Evolutionary conservation across 805 yeast genomes (phyloP).

Genomic region (Pichia deserticola): DNA sequence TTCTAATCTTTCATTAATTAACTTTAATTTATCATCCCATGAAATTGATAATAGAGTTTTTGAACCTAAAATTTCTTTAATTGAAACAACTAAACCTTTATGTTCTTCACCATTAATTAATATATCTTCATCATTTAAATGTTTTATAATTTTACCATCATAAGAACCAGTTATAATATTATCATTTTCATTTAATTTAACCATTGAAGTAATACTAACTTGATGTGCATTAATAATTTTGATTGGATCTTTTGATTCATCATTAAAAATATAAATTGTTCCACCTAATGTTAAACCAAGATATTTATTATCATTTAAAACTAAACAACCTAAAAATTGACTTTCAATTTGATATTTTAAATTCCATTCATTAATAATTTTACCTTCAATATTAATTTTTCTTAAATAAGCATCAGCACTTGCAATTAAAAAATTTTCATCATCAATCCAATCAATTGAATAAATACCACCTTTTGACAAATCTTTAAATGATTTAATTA

Average conservation of each 20-base stretch:
- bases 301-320: constrained; percentile 51
- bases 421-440: constrained; percentile 64
- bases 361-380: constrained; percentile 43
- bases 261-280: constrained; percentile 51
- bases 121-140: constrained; percentile 40
- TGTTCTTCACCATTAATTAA: constrained; percentile 40
- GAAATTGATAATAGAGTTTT: constrained; percentile 39
- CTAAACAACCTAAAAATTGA: constrained; percentile 64
- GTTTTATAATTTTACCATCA: constrained; percentile 66
- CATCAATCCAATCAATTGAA: constrained; percentile 60
- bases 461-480: constrained; percentile 76
- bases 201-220: constrained; percentile 62
- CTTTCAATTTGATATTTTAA: constrained; percentile 41
- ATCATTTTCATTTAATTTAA: constrained; percentile 21
- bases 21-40: constrained; percentile 79
- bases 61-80: constrained; percentile 18
- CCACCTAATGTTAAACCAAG: constrained; percentile 70
- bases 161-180: constrained; percentile 58
- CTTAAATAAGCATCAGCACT: constrained; percentile 79
- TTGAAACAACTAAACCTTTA: constrained; percentile 58
- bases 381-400: constrained; percentile 49
- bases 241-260: constrained; percentile 32
- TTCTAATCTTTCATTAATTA: constrained; percentile 20
- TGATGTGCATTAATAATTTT: constrained; percentile 68
- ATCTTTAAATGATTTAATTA: constrained; percentile 40